These are phyloP conservation scores for Leptographium flavum DNA, from an alignment of 2,329 filamentous ascomycete genomes.

Conservation along the genomic window DNA sequence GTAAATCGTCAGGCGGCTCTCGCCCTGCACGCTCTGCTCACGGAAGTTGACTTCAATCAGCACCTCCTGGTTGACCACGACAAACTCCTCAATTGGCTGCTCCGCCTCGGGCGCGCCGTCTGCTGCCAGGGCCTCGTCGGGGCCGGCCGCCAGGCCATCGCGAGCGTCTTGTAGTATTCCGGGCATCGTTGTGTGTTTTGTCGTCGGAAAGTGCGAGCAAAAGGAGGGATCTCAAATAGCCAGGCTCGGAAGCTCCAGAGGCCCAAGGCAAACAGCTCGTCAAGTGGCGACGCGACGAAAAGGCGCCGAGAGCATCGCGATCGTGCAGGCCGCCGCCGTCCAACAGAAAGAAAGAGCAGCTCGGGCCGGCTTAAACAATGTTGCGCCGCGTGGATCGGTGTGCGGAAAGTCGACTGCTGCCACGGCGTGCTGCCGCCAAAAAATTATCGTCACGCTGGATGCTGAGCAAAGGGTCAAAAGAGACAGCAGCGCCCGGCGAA, in stretches of 20 bases:
- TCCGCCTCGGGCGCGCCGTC: slow-evolving; percentile 5
- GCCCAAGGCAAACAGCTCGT: too few relatives aligned
- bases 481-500: neutral
- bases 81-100: slow-evolving; percentile 18
- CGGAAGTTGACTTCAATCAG: slow-evolving; percentile 81
- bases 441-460: neutral
- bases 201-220: neutral
- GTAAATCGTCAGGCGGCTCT: slow-evolving; percentile 68
- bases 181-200: slow-evolving; percentile 12
- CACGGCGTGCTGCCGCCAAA: neutral
- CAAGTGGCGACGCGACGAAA: slow-evolving; percentile 2
- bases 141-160: neutral
- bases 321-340: neutral
- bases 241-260: too few relatives aligned
- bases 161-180: slow-evolving; percentile 10
- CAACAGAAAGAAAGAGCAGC: neutral
- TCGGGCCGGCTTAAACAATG: neutral
- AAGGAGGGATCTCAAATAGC: too few relatives aligned
- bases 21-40: slow-evolving; percentile 59
- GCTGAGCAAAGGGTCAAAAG: neutral
- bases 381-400: neutral
- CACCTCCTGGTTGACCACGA: slow-evolving; percentile 71
- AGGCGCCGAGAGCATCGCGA: slow-evolving; percentile 1
- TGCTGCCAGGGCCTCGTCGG: slow-evolving; percentile 1
- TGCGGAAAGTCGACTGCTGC: neutral